These are phyloP conservation scores for Thyridium curvatum DNA, from an alignment of 2,329 filamentous ascomycete genomes.

Conservation along the genomic window DNA sequence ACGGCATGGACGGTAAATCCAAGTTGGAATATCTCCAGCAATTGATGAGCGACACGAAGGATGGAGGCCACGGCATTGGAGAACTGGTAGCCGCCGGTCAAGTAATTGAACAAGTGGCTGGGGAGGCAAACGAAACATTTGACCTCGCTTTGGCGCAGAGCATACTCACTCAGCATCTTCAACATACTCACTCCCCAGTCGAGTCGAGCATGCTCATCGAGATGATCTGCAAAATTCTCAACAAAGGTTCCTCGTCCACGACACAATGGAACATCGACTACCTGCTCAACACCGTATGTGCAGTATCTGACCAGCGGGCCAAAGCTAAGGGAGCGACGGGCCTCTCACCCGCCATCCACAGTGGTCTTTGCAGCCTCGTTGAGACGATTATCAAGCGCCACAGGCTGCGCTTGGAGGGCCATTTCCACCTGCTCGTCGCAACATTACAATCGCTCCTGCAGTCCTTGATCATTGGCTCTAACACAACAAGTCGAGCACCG, in stretches of 20 bases:
- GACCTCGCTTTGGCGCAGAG: slow-evolving; percentile 35
- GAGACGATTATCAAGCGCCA: slow-evolving; percentile 52
- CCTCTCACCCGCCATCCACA: slow-evolving; percentile 29
- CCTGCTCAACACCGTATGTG: slow-evolving; percentile 39
- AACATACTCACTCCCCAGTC: slow-evolving; percentile 16
- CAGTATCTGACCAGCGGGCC: slow-evolving; percentile 17
- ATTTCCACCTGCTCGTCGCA: slow-evolving; percentile 52
- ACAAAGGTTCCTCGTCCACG: slow-evolving; percentile 42
- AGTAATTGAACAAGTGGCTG: slow-evolving; percentile 20
- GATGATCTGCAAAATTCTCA: slow-evolving; percentile 38
- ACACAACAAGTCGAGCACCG: no score
- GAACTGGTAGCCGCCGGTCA: slow-evolving; percentile 38
- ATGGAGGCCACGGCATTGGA: slow-evolving; percentile 24
- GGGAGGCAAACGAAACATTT: slow-evolving; percentile 13
- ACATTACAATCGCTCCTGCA: slow-evolving; percentile 50
- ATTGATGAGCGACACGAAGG: slow-evolving; percentile 24
- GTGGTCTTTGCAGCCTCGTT: slow-evolving; percentile 44
- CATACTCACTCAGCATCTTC: slow-evolving; percentile 26
- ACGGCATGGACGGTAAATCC: slow-evolving; percentile 11
- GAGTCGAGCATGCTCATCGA: slow-evolving; percentile 32
- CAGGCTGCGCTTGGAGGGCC: slow-evolving; percentile 53
- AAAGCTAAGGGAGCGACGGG: slow-evolving; percentile 5
- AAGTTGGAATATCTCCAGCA: slow-evolving; percentile 32
- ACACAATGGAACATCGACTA: slow-evolving; percentile 53
- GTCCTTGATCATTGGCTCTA: slow-evolving; percentile 35